Conservation (phyloP, 441 rosid species). For the Metrosideros polymorpha region DNA sequence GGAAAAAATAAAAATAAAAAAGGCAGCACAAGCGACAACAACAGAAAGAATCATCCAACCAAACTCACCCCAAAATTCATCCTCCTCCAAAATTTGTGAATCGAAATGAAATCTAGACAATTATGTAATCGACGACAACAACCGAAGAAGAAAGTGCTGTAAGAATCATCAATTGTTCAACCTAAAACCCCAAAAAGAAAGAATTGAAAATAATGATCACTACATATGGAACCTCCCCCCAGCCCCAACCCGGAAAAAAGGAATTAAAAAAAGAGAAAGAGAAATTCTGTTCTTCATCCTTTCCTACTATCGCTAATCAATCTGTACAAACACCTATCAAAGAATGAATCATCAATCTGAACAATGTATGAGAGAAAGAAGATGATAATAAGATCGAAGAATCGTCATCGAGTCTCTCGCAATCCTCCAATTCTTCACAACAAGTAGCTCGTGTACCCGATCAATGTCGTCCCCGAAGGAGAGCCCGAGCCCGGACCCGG, state of each 20-base stretch:
- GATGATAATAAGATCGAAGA: background rate
- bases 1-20: too few relatives aligned
- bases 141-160: background rate
- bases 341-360: constrained; percentile 1
- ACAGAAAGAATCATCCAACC: too few relatives aligned
- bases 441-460: constrained; percentile 40
- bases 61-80: too few relatives aligned
- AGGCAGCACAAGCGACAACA: background rate
- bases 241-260: background rate
- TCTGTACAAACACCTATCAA: background rate
- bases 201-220: background rate
- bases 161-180: background rate
- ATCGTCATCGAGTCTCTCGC: background rate
- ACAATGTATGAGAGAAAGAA: background rate
- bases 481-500: constrained; percentile 17
- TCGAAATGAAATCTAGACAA: background rate
- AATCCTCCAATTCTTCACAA: background rate
- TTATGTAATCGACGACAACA: background rate
- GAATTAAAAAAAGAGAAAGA: background rate
- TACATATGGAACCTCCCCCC: background rate
- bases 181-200: background rate
- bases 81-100: background rate
- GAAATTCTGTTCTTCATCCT: background rate
- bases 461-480: constrained; percentile 7
- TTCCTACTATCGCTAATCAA: background rate